Percentiles rank a stretch among this genome's conserved stretches.
These are phyloP conservation scores for Endoconidiophora polonica DNA, from an alignment of 2,329 filamentous ascomycete species.

Conservation along the genomic window DNA sequence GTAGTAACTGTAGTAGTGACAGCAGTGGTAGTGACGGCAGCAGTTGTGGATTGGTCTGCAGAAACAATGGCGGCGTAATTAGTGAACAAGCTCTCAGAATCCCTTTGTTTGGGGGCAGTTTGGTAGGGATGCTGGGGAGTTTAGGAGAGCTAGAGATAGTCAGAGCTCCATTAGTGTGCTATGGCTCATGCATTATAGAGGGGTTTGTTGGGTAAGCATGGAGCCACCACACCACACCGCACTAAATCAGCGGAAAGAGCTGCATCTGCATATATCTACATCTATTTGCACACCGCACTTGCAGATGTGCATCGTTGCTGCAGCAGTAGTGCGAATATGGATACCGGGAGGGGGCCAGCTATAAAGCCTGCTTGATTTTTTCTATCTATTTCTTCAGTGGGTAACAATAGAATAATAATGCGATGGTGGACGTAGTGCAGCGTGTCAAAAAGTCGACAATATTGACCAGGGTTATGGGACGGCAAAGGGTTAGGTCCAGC, in stretches of 20 bases:
- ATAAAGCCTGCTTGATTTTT: neutral
- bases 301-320: too few species aligned
- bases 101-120: neutral
- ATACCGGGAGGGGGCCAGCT: neutral
- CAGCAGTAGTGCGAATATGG: neutral
- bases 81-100: neutral
- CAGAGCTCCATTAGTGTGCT: conserved; percentile 11
- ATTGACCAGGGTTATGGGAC: neutral
- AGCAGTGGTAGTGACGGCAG: neutral
- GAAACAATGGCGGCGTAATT: neutral
- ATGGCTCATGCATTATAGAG: conserved; percentile 13
- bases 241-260: neutral
- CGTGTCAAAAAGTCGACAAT: too few species aligned
- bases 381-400: neutral
- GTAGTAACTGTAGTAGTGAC: neutral
- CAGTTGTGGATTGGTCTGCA: neutral
- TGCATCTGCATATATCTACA: too few species aligned
- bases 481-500: neutral
- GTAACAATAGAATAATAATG: too few species aligned
- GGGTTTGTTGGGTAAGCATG: conserved; percentile 8
- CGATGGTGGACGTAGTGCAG: too few species aligned
- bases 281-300: too few species aligned
- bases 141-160: conserved; percentile 4
- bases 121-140: neutral
- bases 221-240: conserved; percentile 11